Percentiles rank a stretch among this genome's conserved stretches.
Conservation (phyloP, 2,329 filamentous ascomycete genomes). For the Fusarium sp. region DNA sequence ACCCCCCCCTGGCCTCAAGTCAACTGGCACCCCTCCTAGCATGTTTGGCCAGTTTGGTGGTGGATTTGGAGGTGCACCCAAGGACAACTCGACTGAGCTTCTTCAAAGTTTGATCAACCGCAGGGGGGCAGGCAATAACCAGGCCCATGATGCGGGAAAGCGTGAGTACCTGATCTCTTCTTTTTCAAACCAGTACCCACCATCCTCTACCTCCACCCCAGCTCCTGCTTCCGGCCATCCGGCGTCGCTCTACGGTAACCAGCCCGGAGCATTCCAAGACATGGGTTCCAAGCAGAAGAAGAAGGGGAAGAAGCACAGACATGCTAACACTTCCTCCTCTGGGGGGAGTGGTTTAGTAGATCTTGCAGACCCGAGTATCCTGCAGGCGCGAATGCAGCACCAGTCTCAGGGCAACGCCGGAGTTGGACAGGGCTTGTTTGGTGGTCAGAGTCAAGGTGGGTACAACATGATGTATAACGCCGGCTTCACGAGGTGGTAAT, state of each 20-base stretch:
- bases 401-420: constrained; percentile 83
- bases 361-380: constrained; percentile 99
- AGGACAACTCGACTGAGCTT: constrained; percentile 74
- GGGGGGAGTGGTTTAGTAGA: constrained; percentile 99
- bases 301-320: constrained; percentile 99
- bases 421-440: constrained; percentile 90
- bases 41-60: constrained; percentile 95
- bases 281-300: constrained; percentile 98
- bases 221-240: constrained; percentile 92
- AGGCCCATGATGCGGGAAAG: constrained; percentile 89
- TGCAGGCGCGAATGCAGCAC: constrained; percentile 97
- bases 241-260: constrained; percentile 90
- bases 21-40: constrained; percentile 91
- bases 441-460: constrained; percentile 92
- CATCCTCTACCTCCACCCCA: constrained; percentile 83
- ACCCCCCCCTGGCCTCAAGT: constrained; percentile 94
- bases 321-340: constrained; percentile 99
- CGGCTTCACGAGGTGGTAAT: constrained; percentile 77
- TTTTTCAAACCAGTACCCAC: constrained; percentile 87
- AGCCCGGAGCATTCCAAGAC: constrained; percentile 89
- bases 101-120: constrained; percentile 85
- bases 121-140: constrained; percentile 74
- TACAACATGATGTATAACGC: constrained; percentile 91
- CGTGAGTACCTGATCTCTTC: constrained; percentile 98
- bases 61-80: constrained; percentile 75